Conservation (phyloP, 768 basidiomycete species). For the Boletus edulis region DNA sequence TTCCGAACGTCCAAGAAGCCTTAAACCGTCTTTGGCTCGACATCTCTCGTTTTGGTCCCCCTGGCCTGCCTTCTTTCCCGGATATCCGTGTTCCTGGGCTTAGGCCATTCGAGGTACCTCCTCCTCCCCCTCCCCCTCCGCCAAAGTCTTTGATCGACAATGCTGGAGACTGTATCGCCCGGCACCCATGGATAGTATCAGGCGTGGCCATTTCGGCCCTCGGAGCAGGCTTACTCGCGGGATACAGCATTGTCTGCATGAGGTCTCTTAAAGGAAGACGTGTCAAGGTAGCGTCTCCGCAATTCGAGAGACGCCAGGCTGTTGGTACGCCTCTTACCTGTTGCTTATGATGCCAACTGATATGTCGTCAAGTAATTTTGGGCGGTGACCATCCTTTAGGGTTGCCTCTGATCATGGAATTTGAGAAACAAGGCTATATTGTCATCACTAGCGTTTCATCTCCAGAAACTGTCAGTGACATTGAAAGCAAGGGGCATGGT, state of each 20-base stretch:
- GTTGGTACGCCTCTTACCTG: slow-evolving; percentile 33
- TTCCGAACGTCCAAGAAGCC: slow-evolving; percentile 64
- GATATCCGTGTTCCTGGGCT: slow-evolving; percentile 62
- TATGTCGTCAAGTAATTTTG: slow-evolving; percentile 56
- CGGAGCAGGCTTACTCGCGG: slow-evolving; percentile 59
- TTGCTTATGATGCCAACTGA: neutral
- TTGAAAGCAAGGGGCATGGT: slow-evolving; percentile 69
- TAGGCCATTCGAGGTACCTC: slow-evolving; percentile 70
- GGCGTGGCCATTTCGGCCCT: slow-evolving; percentile 55
- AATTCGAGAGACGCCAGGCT: slow-evolving; percentile 44
- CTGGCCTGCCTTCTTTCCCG: slow-evolving; percentile 39
- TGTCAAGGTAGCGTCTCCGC: slow-evolving; percentile 26
- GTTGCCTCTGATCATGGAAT: slow-evolving; percentile 65
- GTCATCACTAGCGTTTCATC: slow-evolving; percentile 77
- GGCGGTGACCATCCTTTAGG: slow-evolving; percentile 77
- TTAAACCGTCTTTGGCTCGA: slow-evolving; percentile 73
- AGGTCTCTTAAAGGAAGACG: slow-evolving; percentile 23
- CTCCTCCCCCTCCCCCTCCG: slow-evolving; percentile 56
- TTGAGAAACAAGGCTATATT: slow-evolving; percentile 80
- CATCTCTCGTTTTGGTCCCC: slow-evolving; percentile 76
- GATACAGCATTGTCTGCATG: slow-evolving; percentile 41
- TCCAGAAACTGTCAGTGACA: slow-evolving; percentile 56
- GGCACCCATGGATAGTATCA: slow-evolving; percentile 61
- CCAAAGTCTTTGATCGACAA: slow-evolving; percentile 45
- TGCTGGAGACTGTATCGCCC: slow-evolving; percentile 49